These are phyloP conservation scores for Annona cherimola DNA, from an alignment of 164 flowering plant species.

Conservation along the genomic window DNA sequence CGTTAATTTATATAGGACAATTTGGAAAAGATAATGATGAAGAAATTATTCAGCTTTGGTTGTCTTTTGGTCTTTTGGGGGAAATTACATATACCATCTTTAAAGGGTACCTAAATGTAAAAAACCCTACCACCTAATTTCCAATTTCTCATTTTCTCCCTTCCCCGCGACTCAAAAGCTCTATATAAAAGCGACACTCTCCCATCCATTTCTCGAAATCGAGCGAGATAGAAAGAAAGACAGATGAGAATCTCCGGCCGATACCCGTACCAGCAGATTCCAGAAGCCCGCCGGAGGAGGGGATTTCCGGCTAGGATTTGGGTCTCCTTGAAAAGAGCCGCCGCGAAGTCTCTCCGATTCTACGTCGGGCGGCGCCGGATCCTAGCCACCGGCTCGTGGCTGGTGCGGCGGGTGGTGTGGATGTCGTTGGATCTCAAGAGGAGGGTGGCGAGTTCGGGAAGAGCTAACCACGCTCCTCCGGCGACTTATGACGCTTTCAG, in stretches of 20 bases:
- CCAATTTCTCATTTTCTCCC: background rate
- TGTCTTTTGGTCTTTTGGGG: too few relatives aligned
- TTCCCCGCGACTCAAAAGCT: background rate
- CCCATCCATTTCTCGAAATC: too few relatives aligned
- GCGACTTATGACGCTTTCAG: slow-evolving; percentile 9
- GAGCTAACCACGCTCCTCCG: background rate
- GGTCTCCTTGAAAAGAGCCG: slow-evolving; percentile 5
- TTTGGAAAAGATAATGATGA: too few relatives aligned
- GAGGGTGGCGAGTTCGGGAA: background rate
- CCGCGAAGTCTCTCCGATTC: slow-evolving; percentile 1
- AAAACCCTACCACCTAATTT: background rate
- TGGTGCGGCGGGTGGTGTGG: slow-evolving; percentile 8
- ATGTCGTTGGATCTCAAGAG: slow-evolving; percentile 8
- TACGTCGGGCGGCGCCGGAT: slow-evolving; percentile 6
- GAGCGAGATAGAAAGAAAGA: background rate
- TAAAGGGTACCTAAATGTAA: too few relatives aligned
- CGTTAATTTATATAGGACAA: too few relatives aligned
- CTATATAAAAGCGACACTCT: background rate
- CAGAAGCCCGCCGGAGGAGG: background rate
- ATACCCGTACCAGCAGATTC: background rate
- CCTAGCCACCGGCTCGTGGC: background rate
- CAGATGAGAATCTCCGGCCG: background rate
- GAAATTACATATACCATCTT: too few relatives aligned
- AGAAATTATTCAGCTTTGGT: too few relatives aligned
- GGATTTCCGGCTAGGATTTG: slow-evolving; percentile 7